Evolutionary conservation across 257 asterid species (phyloP).

Genomic region (Mitragyna speciosa): DNA sequence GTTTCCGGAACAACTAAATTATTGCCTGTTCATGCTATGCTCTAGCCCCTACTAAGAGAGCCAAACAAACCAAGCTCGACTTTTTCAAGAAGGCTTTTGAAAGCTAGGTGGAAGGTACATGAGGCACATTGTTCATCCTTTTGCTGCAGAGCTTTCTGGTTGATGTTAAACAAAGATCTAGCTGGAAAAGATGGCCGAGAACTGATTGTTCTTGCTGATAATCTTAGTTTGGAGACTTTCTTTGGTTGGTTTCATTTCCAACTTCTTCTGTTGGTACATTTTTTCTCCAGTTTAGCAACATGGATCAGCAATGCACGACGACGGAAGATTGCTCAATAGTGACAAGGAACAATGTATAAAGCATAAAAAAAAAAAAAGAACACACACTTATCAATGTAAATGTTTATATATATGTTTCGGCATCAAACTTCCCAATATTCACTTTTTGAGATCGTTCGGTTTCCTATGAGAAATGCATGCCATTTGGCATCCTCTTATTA

Average conservation of each 20-base stretch:
- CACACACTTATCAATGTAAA: neutral
- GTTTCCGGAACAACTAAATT: slow-evolving; percentile 14
- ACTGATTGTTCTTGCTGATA: neutral
- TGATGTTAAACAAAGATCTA: slow-evolving; percentile 13
- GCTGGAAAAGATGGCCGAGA: slow-evolving; percentile 12
- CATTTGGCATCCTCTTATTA: neutral
- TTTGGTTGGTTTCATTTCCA: neutral
- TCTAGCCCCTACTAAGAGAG: slow-evolving; percentile 53
- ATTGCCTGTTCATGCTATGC: neutral
- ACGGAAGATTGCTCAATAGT: neutral
- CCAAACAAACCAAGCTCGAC: slow-evolving; percentile 67
- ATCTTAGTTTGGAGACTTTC: neutral
- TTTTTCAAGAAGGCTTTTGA: slow-evolving; percentile 55
- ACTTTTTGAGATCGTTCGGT: neutral
- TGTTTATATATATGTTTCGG: neutral
- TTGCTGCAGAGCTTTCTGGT: neutral
- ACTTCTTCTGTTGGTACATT: neutral
- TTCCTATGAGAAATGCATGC: neutral
- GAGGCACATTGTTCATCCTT: slow-evolving; percentile 11
- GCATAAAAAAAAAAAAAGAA: neutral
- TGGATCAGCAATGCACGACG: neutral
- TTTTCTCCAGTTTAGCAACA: neutral
- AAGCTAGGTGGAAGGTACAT: slow-evolving; percentile 48
- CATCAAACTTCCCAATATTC: neutral
- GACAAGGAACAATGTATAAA: neutral